A percentile compares a stretch with the other conserved stretches of the same genome.
Evolutionary conservation across 163 green algal species (phyloP).

Genomic region (Chloromonas sp.): DNA sequence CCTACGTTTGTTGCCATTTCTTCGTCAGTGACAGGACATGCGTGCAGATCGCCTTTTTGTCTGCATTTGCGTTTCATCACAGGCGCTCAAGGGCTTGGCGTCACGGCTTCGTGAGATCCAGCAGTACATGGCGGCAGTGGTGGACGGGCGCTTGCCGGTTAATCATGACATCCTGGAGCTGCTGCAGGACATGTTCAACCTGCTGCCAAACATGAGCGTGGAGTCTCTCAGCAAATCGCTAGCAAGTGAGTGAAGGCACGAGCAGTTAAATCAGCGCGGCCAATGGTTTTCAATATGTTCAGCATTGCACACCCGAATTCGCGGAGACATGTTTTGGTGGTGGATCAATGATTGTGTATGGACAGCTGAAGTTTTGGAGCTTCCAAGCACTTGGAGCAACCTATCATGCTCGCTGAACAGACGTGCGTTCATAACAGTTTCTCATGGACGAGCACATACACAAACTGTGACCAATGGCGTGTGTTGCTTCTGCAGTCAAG

Average conservation of each 20-base stretch:
- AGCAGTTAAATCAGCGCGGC: neutral
- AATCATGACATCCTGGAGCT: constrained; percentile 96
- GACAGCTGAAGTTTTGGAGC: too few relatives aligned
- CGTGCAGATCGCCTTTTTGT: too few relatives aligned
- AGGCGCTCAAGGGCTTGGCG: constrained; percentile 80
- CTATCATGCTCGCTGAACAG: too few relatives aligned
- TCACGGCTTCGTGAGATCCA: constrained; percentile 70
- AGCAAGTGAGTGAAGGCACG: constrained; percentile 22
- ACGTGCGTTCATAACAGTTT: too few relatives aligned
- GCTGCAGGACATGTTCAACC: constrained; percentile 87
- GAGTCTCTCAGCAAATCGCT: constrained; percentile 71
- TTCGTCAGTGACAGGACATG: too few relatives aligned
- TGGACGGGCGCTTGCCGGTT: constrained; percentile 78
- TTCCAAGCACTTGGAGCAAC: too few relatives aligned
- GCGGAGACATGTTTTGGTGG: neutral
- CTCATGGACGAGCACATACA: too few relatives aligned
- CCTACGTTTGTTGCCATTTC: too few relatives aligned
- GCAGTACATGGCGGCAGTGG: constrained; percentile 82
- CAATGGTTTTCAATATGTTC: neutral
- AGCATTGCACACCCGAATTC: neutral
- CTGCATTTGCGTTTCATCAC: neutral
- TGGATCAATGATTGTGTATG: neutral
- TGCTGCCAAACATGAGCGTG: constrained; percentile 94
- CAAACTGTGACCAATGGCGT: neutral
- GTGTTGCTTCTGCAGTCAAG: constrained; percentile 65